These are phyloP conservation scores for Xylariales sp. DNA, from an alignment of 2,329 filamentous ascomycete genomes.

Conservation along the genomic window DNA sequence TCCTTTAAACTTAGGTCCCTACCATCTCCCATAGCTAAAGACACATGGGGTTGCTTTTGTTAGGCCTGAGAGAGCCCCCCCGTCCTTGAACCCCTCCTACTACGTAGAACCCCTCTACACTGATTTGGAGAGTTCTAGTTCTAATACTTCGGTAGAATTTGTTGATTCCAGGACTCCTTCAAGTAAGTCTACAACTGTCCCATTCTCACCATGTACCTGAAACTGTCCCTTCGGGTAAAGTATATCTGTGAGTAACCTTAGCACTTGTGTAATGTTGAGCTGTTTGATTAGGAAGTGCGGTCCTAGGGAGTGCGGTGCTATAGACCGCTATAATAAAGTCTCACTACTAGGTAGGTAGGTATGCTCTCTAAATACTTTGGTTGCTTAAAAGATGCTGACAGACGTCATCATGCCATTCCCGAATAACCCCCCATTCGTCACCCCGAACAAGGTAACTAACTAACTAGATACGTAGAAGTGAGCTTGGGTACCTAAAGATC, in stretches of 20 bases:
- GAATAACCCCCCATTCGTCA: conserved; percentile 8
- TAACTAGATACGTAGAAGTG: background rate
- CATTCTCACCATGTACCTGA: background rate
- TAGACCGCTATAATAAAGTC: no score
- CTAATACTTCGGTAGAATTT: background rate
- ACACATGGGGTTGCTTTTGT: no score
- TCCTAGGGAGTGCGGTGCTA: no score
- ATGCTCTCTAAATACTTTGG: background rate
- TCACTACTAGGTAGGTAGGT: background rate
- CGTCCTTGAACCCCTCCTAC: no score
- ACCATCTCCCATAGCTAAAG: no score
- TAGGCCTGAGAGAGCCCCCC: no score
- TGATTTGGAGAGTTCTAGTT: no score
- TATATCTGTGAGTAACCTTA: no score
- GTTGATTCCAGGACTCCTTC: background rate
- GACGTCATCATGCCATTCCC: conserved; percentile 15
- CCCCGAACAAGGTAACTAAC: background rate
- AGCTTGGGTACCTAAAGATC: background rate
- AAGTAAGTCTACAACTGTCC: no score
- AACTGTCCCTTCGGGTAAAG: background rate
- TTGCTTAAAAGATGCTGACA: background rate
- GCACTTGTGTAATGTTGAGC: background rate
- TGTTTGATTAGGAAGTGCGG: background rate
- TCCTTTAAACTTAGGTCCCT: no score
- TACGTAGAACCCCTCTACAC: background rate